phyloP scores from a whole-genome alignment of 768 basidiomycete genomes.

The Lactarius tabidus region DNA sequence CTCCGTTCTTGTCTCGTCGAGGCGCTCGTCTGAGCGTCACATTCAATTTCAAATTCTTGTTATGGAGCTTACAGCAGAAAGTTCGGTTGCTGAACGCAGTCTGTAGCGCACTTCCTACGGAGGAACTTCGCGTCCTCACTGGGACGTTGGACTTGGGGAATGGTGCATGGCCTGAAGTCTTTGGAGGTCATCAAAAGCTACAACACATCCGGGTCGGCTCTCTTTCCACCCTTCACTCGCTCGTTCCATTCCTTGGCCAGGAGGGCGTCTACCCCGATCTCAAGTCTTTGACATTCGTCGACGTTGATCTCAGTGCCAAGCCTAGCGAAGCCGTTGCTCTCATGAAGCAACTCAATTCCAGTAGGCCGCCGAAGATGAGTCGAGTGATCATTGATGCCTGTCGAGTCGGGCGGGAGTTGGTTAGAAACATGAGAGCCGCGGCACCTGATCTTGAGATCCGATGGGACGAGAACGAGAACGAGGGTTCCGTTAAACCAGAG shows the following conservation, averaged over 20 bases:
- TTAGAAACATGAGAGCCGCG: slow-evolving; percentile 1
- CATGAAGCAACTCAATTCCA: not conserved
- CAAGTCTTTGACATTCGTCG: slow-evolving; percentile 10
- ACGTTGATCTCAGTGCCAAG: not conserved
- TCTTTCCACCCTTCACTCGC: slow-evolving; percentile 1
- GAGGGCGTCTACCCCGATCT: slow-evolving; percentile 13
- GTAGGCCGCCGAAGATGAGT: slow-evolving; percentile 7
- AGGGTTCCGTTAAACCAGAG: not conserved
- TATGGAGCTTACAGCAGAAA: slow-evolving; percentile 22
- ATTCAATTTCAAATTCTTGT: slow-evolving; percentile 11
- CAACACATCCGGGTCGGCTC: slow-evolving; percentile 17
- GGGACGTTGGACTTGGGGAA: slow-evolving; percentile 13
- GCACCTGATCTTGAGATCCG: slow-evolving; percentile 8
- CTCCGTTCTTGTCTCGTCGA: not conserved
- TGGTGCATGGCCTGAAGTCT: slow-evolving; percentile 13
- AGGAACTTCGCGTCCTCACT: slow-evolving; percentile 5
- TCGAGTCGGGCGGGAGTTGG: not conserved
- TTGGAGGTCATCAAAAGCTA: slow-evolving; percentile 5
- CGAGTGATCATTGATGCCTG: slow-evolving; percentile 15
- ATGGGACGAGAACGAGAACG: slow-evolving; percentile 6
- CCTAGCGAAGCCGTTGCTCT: not conserved
- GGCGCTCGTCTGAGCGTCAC: not conserved
- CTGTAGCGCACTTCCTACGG: slow-evolving; percentile 11
- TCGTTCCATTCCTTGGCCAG: slow-evolving; percentile 10
- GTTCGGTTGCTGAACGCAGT: slow-evolving; percentile 17